Evolutionary conservation across 345 rosid genomes (phyloP), one percentile per base, ranked within the genome.

Genomic region (Eucalyptus sp.): DNA sequence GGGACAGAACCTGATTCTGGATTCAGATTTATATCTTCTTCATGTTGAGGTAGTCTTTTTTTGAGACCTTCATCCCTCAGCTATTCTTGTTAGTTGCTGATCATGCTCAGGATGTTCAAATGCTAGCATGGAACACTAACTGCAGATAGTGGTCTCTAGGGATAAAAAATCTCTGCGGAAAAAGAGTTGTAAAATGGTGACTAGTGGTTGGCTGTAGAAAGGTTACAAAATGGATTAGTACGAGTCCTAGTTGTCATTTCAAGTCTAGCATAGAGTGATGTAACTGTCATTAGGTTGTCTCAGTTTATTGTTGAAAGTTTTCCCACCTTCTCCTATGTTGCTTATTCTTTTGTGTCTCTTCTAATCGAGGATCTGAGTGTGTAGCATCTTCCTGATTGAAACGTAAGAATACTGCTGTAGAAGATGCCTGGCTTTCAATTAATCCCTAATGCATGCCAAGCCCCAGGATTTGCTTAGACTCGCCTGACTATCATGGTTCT

Each of bases 21-120:
- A 97, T 95, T 96, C 98, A 50, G 98, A 96, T 92, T 90, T 97
- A 87, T 96, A 95, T 91, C 96, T 97, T 86, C 99, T 96, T 92
- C 99, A 95, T 89, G 91, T 94, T 44, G 96, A 96, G 98, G 99
- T 97, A 50, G 37, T 64, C 68, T 56, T 88, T 62, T 12, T 33
- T 29, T 31, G 7, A 29, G 76, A 48, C 37, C 27, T 87, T 87
- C 37, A 29, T 56, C 31, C 79, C 25, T 44, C 76, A 87, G 48
- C 24, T 44, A 27, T 37, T 56, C 27, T 46, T 88, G 86, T 88
- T 37, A 9, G 43, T n/a, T 33, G 50, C 76, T 60, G 79, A 44
- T 56, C 44, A 41, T 27, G 31, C n/a, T 4, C 66, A 51, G 46
- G 76, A 58, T 87, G 33, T 50, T 54, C 51, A 15, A 51, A 50